These are phyloP conservation scores for Lentinula raphanica DNA, from an alignment of 768 basidiomycete genomes.

Conservation along the genomic window DNA sequence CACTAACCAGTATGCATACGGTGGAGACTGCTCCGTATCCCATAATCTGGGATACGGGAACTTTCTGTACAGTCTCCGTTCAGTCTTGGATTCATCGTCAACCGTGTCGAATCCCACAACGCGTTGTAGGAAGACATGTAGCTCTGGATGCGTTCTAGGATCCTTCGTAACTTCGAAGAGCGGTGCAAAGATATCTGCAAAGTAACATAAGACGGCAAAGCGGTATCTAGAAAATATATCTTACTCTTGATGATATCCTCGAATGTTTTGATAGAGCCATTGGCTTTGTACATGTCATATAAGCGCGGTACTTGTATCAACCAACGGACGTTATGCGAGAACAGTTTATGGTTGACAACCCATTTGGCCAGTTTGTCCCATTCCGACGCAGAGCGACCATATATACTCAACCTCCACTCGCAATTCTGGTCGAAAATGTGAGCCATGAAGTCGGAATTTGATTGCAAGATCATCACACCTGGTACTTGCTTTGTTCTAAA, in stretches of 20 bases:
- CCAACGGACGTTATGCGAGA: constrained; percentile 97
- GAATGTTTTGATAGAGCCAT: constrained; percentile 77
- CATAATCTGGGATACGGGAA: constrained; percentile 89
- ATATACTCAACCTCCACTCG: constrained; percentile 97
- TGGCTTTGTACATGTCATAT: constrained; percentile 93
- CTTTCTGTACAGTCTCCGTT: constrained; percentile 87
- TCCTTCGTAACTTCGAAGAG: constrained; percentile 95
- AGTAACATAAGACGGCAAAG: background rate
- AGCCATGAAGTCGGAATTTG: background rate
- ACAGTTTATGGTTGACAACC: constrained; percentile 90
- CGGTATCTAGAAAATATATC: constrained; percentile 23
- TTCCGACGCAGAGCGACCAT: constrained; percentile 75
- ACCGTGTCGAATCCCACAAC: constrained; percentile 98
- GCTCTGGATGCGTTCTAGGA: constrained; percentile 83
- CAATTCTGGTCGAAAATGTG: constrained; percentile 58
- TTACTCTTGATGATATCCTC: constrained; percentile 87
- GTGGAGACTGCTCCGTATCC: constrained; percentile 86
- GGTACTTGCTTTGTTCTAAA: constrained; percentile 97
- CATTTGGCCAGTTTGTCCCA: constrained; percentile 99
- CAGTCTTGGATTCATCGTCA: constrained; percentile 94
- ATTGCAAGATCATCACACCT: constrained; percentile 42
- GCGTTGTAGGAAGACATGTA: constrained; percentile 92
- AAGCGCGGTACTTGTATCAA: constrained; percentile 92
- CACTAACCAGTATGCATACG: constrained; percentile 89
- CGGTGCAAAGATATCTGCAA: constrained; percentile 82